A percentile compares a stretch with the other conserved stretches of the same genome.
Conservation (phyloP, 2,329 filamentous ascomycete genomes). For the Epichloe bromicola region DNA sequence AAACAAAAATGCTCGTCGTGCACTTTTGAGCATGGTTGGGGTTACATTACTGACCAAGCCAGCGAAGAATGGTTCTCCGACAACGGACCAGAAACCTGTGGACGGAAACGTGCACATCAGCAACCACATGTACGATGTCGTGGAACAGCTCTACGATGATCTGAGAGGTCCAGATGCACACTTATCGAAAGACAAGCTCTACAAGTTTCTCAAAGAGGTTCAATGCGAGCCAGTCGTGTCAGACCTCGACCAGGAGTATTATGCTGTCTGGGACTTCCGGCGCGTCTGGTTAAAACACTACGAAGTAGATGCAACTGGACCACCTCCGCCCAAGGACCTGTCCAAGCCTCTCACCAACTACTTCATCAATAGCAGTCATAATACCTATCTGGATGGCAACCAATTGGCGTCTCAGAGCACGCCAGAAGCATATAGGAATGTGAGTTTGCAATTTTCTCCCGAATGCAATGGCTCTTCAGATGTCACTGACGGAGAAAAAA, state of each 20-base stretch:
- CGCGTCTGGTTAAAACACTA: slow-evolving; percentile 32
- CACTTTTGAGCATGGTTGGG: slow-evolving; percentile 21
- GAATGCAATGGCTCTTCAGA: background rate
- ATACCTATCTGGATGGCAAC: slow-evolving; percentile 82
- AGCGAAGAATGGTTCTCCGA: slow-evolving; percentile 14
- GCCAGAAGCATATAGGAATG: slow-evolving; percentile 64
- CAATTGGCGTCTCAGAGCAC: slow-evolving; percentile 70
- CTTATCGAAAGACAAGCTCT: slow-evolving; percentile 26
- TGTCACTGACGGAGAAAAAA: background rate
- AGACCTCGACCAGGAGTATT: slow-evolving; percentile 26
- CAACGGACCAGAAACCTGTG: slow-evolving; percentile 10
- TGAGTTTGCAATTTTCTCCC: slow-evolving; percentile 26
- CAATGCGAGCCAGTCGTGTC: slow-evolving; percentile 31
- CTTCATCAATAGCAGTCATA: slow-evolving; percentile 90
- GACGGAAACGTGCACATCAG: slow-evolving; percentile 29
- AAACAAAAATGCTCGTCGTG: slow-evolving; percentile 16
- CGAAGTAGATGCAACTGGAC: slow-evolving; percentile 30
- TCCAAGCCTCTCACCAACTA: slow-evolving; percentile 70
- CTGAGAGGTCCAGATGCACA: slow-evolving; percentile 23
- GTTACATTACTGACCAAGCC: slow-evolving; percentile 16
- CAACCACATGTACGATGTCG: slow-evolving; percentile 33
- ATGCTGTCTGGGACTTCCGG: slow-evolving; percentile 36
- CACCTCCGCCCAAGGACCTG: slow-evolving; percentile 40
- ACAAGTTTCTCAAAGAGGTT: slow-evolving; percentile 33
- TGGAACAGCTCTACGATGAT: slow-evolving; percentile 34